Evolutionary conservation across 331 rosid genomes (phyloP), one percentile per base, ranked within the genome.

Genomic region (Spiraea crenata): DNA sequence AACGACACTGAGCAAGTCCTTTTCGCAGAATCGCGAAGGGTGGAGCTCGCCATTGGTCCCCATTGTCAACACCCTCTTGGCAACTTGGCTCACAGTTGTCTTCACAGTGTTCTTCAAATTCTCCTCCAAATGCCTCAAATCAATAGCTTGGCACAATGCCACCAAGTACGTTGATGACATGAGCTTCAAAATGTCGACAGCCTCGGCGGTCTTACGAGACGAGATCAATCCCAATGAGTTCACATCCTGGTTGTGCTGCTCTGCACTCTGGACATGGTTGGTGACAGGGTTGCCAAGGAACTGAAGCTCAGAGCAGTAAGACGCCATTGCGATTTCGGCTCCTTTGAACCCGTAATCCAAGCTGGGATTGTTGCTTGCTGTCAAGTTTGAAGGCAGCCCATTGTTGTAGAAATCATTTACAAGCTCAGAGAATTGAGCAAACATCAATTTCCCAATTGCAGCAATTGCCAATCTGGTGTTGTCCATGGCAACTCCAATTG

Each of bases 301-400:
- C 5, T 93, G 97, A 15, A 93, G 97, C 62, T 93, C 98, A 0
- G 98, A 93, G 71, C 98, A 93, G 52, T 93, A 93, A 0, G 98
- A 93, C 1, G 98, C 98, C 98, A 93, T 93, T 38, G 98, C 98
- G 4, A 93, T 90, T 80, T 93, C 97, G 0, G 97, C 85, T 0
- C 98, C 98, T 76, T 93, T 93, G 83, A 93, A 87, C 19, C 97
- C 97, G 5, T 93, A 93, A 81, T 93, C 98, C 84, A 93, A 76
- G 74, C 98, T 90, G 0, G 97, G 98, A 45, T 86, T 62, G 17
- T 82, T 81, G 56, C 98, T 77, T 1, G 81, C 97, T 0, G 98
- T 47, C 45, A 93, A 87, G 80, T 87, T 93, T 0, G 97, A 93
- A 67, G 98, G 97, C 76, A 93, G 68, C 3, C 98, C 98, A 31